Percentiles rank a stretch among this genome's conserved stretches.
These are phyloP conservation scores for Cairneyella variabilis DNA, from an alignment of 495 filamentous ascomycete genomes.

Conservation along the genomic window DNA sequence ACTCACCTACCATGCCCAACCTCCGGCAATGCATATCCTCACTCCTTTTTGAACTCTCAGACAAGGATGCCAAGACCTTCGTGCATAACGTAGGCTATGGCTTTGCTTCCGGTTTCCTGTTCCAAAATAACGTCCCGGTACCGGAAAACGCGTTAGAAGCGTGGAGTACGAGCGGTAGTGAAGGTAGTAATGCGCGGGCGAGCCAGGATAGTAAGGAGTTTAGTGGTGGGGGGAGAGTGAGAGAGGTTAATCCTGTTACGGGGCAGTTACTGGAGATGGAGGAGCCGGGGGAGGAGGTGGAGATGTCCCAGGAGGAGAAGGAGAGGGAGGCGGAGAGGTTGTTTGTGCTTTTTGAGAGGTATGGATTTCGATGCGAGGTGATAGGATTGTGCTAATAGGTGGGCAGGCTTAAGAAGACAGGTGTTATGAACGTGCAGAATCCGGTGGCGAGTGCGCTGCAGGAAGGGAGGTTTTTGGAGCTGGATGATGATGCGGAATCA, in stretches of 20 bases:
- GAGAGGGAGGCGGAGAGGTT: conserved; percentile 89
- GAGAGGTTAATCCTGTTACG: conserved; percentile 76
- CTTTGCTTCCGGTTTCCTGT: conserved; percentile 84
- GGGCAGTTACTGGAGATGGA: conserved; percentile 79
- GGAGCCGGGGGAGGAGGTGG: conserved; percentile 46
- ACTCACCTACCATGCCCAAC: conserved; percentile 61
- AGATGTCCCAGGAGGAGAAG: conserved; percentile 90
- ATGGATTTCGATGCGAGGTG: conserved; percentile 20
- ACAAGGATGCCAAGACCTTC: conserved; percentile 65
- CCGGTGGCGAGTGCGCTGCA: conserved; percentile 72
- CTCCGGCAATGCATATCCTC: conserved; percentile 72
- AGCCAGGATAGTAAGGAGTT: conserved; percentile 28
- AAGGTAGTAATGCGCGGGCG: conserved; percentile 16
- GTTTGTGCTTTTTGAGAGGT: conserved; percentile 95
- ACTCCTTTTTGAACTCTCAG: conserved; percentile 83
- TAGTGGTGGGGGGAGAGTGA: not conserved
- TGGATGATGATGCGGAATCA: conserved; percentile 41
- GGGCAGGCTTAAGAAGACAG: conserved; percentile 73
- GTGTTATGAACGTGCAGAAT: conserved; percentile 80
- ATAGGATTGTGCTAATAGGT: conserved; percentile 3
- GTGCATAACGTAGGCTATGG: conserved; percentile 87
- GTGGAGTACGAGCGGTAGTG: conserved; percentile 37
- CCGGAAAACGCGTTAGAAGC: conserved; percentile 63
- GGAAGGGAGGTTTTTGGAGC: conserved; percentile 77
- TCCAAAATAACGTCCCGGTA: conserved; percentile 73